Evolutionary conservation across 306 rosid genomes (phyloP).

Genomic region (Amphicarpaea edgeworthii): DNA sequence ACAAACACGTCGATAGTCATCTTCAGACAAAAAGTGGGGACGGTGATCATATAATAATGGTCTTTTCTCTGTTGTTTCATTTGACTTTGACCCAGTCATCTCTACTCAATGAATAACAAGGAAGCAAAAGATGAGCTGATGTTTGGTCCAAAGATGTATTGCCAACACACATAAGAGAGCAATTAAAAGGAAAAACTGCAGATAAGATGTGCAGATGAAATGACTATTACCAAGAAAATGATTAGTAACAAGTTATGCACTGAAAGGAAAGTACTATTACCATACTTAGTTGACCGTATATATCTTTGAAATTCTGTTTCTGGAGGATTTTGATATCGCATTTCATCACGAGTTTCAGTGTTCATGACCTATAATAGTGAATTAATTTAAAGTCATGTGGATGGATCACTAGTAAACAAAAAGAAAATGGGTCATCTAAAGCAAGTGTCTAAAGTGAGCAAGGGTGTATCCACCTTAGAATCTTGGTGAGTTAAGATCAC

Average conservation of each 20-base stretch:
- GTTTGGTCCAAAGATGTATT: conserved; percentile 33
- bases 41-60: conserved; percentile 75
- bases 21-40: conserved; percentile 59
- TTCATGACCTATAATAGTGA: conserved; percentile 60
- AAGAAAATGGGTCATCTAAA: conserved; percentile 18
- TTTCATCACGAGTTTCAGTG: conserved; percentile 68
- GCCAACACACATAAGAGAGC: conserved; percentile 8
- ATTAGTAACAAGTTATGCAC: conserved; percentile 34
- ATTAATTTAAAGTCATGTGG: conserved; percentile 36
- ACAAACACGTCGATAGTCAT: conserved; percentile 79
- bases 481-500: conserved; percentile 12
- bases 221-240: conserved; percentile 1
- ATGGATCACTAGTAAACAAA: conserved; percentile 35
- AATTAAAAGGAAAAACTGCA: conserved; percentile 22
- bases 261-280: conserved; percentile 54
- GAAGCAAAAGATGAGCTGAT: conserved; percentile 23
- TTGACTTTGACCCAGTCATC: conserved; percentile 66
- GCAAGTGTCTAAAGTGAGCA: conserved; percentile 24
- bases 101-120: conserved; percentile 57
- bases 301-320: conserved; percentile 91
- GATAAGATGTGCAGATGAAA: conserved; percentile 21
- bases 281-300: conserved; percentile 77
- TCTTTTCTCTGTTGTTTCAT: conserved; percentile 39
- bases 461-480: not conserved
- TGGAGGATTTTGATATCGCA: conserved; percentile 70